Base-by-base conservation (phyloP, 352 stramenopile genomes). In the Globisporangium spinosum region DNA sequence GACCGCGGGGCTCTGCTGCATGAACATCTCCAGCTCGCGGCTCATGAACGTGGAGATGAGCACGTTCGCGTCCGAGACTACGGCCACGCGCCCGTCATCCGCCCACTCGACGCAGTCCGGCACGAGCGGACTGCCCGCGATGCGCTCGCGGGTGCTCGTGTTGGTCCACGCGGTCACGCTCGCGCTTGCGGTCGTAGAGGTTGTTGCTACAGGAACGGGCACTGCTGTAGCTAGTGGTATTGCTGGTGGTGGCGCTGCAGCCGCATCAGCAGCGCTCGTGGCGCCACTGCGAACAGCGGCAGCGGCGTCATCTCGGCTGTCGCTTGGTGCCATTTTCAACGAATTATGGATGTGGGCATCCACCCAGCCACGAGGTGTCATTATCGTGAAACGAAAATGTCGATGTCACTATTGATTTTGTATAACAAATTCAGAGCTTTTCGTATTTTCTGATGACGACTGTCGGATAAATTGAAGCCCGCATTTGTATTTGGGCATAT, bases 11-110 rank as follows among this genome's bases (percentile, higher is more conserved):
- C 75, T 78, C 67, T 91, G 73, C 56, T 89, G 83, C 70, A 93
- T 76, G 68, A 89, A 95, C 75, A 93, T 86, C 66, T 92, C 84
- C 51, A 95, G 77, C 58, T 95, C 85, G 45, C 82, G 83, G 64
- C 80, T 93, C 62, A 81, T 71, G 69, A 93, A 95, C 22, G 83
- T 93, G 43, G 85, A 83, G 66, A 95, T 85, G 29, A 93, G 67
- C n/a, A 95, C 70, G 68, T 75, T 91, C 5, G 83, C 71, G 65
- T 95, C 85, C 12, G 83, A 87, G 32, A 93, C 85, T 9, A 91
- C 79, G 22, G 83, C 83, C 17, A 93, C 75, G 53, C 83, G 83
- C 3, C 85, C 81, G 63, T 93, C 85, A n/a, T 90, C 77, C 17
- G 83, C 86, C 85, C 85, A 95, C 32, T 74, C 43, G 20, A 91